These are phyloP conservation scores for Aspergillus steynii DNA, from an alignment of 495 filamentous ascomycete genomes.

Conservation along the genomic window DNA sequence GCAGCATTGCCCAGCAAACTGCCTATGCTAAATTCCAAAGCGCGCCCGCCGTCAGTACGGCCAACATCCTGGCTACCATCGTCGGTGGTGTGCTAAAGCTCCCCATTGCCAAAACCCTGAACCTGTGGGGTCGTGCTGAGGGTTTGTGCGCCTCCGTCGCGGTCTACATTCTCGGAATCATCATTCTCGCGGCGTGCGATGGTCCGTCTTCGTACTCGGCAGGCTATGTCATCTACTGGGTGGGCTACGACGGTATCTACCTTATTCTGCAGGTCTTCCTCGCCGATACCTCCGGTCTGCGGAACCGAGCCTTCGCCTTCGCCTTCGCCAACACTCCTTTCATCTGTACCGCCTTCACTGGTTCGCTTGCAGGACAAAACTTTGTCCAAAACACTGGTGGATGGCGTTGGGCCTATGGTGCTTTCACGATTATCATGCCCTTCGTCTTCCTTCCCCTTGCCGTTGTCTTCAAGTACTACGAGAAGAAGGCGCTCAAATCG, in stretches of 20 bases:
- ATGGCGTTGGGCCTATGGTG: constrained; percentile 66
- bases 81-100: constrained; percentile 67
- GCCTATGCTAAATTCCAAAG: constrained; percentile 33
- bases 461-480: constrained; percentile 56
- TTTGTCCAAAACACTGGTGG: constrained; percentile 49
- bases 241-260: constrained; percentile 59
- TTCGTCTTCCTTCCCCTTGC: constrained; percentile 54
- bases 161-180: constrained; percentile 43
- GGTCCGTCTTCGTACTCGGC: constrained; percentile 48
- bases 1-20: constrained; percentile 28
- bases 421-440: constrained; percentile 61
- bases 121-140: constrained; percentile 62
- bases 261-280: constrained; percentile 62
- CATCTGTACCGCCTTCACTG: constrained; percentile 56
- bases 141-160: constrained; percentile 47
- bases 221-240: constrained; percentile 56
- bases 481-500: constrained; percentile 55
- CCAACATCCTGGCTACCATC: constrained; percentile 43
- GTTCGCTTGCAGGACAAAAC: constrained; percentile 31
- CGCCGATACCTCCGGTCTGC: constrained; percentile 64
- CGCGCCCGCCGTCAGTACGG: constrained; percentile 37
- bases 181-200: constrained; percentile 52
- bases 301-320: constrained; percentile 62
- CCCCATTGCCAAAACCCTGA: constrained; percentile 66
- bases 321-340: constrained; percentile 65